Conservation (phyloP, 192 early-diverging fungal genomes). For the Entomortierella lignicola region DNA sequence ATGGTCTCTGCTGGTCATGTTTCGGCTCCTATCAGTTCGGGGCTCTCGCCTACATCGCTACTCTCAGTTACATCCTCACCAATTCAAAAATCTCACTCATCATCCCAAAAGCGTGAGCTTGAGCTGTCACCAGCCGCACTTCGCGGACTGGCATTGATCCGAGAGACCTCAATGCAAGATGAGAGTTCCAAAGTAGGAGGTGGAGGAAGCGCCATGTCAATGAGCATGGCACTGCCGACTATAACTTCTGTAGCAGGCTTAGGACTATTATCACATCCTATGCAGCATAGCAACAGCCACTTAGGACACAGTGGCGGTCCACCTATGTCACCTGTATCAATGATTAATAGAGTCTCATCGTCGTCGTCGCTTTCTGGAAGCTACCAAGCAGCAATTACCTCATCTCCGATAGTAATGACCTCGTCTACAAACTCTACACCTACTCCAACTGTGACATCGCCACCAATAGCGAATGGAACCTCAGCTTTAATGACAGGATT, state of each 20-base stretch:
- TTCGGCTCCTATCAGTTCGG: constrained; percentile 27
- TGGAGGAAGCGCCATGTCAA: constrained; percentile 28
- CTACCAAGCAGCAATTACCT: constrained; percentile 3
- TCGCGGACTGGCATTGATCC: constrained; percentile 44
- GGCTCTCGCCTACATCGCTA: background rate
- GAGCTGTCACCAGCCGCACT: constrained; percentile 35
- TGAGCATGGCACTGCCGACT: background rate
- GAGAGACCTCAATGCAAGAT: constrained; percentile 32
- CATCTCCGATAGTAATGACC: constrained; percentile 10
- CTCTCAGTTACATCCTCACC: constrained; percentile 1
- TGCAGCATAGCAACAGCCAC: constrained; percentile 22
- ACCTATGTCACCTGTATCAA: background rate
- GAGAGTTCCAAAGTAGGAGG: constrained; percentile 43
- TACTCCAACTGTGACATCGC: background rate
- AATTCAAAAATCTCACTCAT: background rate
- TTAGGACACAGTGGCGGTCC: background rate
- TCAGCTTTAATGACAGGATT: background rate
- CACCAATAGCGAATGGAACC: background rate
- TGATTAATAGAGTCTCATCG: constrained; percentile 17
- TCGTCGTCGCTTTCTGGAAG: constrained; percentile 21
- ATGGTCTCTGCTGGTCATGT: constrained; percentile 51
- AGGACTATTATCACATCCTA: constrained; percentile 4
- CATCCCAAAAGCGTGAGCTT: constrained; percentile 27
- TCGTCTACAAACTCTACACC: background rate
- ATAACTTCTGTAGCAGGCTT: constrained; percentile 3